Evolutionary conservation across 2,329 filamentous ascomycete species (phyloP), one percentile per base, ranked within the genome.

Genomic region (Hypoxylon sp.): DNA sequence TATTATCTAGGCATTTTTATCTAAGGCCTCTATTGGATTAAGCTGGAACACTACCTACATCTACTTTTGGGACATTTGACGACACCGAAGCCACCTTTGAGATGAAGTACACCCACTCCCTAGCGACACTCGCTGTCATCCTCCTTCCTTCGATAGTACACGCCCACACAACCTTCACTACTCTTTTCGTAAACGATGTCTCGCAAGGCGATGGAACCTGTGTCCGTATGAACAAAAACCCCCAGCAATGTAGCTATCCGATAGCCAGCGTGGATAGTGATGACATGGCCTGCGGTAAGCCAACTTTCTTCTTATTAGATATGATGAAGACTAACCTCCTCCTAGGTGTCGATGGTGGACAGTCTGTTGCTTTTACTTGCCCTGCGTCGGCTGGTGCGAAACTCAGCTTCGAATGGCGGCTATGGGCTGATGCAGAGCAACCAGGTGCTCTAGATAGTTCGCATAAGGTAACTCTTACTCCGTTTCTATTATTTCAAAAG

Each of bases 161-260:
- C 36, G 82, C 81, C 30, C 86, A 89, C 64, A 87, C 84, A 4
- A 68, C 82, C 37, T 82, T 89, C 66, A 86, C 84, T 1, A 87
- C 80, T 3, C 73, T 89, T 37, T 85, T 79, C 59, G 71, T 89
- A 60, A 75, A 88, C 61, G 80, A 80, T 51, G 70, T 78, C 36
- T 78, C 80, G 62, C 84, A 90, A 69, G 88, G 88, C 54, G 84
- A 89, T 64, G 88, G 82, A 20, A 86, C 84, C 17, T 90, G 87
- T 63, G 79, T 91, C 40, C 84, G 88, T 30, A 87, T 88, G 80
- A 81, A 81, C 44, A 75, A 71, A 29, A 72, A 82, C 45, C 71
- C 75, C 2, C 67, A 69, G 5, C 79, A 75, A 0, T 76, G 80
- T 38, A 87, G 80, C 4, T 69, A 68, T 25, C 88, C 87, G 19